Conservation (phyloP, 768 basidiomycete genomes). For the Podaxis sp. region DNA sequence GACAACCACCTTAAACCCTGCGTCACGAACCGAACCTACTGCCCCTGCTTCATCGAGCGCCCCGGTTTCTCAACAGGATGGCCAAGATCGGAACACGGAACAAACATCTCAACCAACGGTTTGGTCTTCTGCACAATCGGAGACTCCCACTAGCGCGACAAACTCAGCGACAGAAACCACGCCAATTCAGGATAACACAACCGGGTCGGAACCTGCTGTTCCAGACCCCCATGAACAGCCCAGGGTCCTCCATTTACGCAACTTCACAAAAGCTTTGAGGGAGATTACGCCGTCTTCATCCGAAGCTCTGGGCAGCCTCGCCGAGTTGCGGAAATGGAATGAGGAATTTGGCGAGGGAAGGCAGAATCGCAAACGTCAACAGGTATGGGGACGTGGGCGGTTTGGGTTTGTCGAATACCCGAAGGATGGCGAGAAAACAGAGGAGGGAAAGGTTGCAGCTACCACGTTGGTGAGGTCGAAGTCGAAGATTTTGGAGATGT, state of each 20-base stretch:
- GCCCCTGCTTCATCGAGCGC: not conserved
- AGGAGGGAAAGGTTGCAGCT: conserved; percentile 46
- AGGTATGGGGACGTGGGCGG: conserved; percentile 83
- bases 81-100: conserved; percentile 10
- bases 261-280: conserved; percentile 82
- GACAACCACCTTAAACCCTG: conserved; percentile 13
- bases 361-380: conserved; percentile 59
- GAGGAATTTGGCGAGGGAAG: conserved; percentile 91
- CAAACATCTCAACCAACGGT: conserved; percentile 10
- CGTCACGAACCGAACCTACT: not conserved
- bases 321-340: conserved; percentile 85
- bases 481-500: conserved; percentile 9
- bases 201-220: not conserved
- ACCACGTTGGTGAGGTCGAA: conserved; percentile 12
- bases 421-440: conserved; percentile 26
- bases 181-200: not conserved
- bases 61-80: conserved; percentile 1
- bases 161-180: not conserved
- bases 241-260: conserved; percentile 38
- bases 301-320: conserved; percentile 72
- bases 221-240: conserved; percentile 14
- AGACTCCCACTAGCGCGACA: not conserved
- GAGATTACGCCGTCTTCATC: conserved; percentile 92
- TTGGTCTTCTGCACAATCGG: not conserved
- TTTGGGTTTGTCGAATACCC: conserved; percentile 78